Evolutionary conservation across 345 rosid genomes (phyloP).

Genomic region (Euphorbia pulcherrima): DNA sequence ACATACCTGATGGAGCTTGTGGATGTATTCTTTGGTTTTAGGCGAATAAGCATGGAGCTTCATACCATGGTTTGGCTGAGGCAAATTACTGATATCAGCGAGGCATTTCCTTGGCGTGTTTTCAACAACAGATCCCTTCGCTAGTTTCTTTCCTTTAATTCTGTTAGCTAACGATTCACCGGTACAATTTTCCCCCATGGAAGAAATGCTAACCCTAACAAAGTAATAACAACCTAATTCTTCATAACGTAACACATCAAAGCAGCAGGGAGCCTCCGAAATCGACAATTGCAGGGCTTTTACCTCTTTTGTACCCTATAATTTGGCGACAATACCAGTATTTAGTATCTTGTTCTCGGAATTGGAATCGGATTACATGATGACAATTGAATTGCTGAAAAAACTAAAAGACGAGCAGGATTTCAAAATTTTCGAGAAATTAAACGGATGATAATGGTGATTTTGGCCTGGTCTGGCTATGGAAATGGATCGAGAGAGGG

Average conservation of each 20-base stretch:
- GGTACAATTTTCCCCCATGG: conserved; percentile 11
- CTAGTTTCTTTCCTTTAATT: conserved; percentile 28
- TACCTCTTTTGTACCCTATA: too few species aligned
- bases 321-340: too few species aligned
- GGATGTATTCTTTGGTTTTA: conserved; percentile 31
- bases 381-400: too few species aligned
- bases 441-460: too few species aligned
- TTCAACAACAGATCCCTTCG: conserved; percentile 26
- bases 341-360: too few species aligned
- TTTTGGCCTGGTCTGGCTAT: too few species aligned
- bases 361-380: too few species aligned
- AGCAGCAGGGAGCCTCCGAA: neutral
- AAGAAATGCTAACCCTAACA: neutral
- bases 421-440: too few species aligned
- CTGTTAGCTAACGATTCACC: conserved; percentile 29
- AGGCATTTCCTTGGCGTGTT: conserved; percentile 41
- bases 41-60: conserved; percentile 27
- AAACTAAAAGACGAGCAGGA: too few species aligned
- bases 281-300: too few species aligned
- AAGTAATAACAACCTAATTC: neutral
- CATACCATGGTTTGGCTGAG: conserved; percentile 32
- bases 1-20: conserved; percentile 47
- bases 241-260: neutral
- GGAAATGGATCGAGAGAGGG: too few species aligned
- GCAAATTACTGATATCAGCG: conserved; percentile 57